Base-by-base conservation (phyloP, 192 early-diverging fungal species). In the Mortierella claussenii region DNA sequence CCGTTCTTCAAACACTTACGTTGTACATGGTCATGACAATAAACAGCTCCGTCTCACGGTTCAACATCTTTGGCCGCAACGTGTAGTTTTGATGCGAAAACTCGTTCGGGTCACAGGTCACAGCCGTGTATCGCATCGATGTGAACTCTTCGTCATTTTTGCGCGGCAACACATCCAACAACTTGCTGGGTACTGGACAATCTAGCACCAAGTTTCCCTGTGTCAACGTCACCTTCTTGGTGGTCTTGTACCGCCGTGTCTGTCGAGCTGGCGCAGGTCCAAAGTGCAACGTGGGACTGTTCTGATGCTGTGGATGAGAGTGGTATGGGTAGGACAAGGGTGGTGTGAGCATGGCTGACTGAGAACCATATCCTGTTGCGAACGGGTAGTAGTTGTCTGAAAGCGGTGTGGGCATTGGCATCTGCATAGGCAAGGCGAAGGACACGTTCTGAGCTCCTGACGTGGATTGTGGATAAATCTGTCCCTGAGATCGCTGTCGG, bases 11-110 rank as follows among this genome's bases (percentile, higher is more conserved):
- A 55, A 37, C 18, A 21, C 37, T 40, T 40, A 81, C 80, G 59
- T 83, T 83, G 81, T 91, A 95, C 95, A 97, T 96, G 33, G 95
- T 97, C 60, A 97, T 86, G 55, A 97, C 95, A 60, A 96, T 92
- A 65, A 95, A 94, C 45, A 97, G 68, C 80, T 97, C 95, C 1
- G 95, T 97, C 37, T 89, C 67, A 61, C 94, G 84, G 40, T 87
- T 81, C 68, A 89, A 76, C 49, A 94, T 82, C 56, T 88, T 84
- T 53, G 83, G 95, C 52, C 93, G 58, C 26, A 93, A 82, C 13
- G 82, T 82, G 78, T 90, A 93, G 15, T 89, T 88, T 30, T 83
- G 68, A 12, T 75, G 46, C 9, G 68, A 20, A 80, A 93, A 93
- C n/a, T 88, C 84, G 47, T 87, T 78, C 0, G 87, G 87, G 64